phyloP scores from a whole-genome alignment of 495 filamentous ascomycete genomes.

The Lindgomyces ingoldianus region DNA sequence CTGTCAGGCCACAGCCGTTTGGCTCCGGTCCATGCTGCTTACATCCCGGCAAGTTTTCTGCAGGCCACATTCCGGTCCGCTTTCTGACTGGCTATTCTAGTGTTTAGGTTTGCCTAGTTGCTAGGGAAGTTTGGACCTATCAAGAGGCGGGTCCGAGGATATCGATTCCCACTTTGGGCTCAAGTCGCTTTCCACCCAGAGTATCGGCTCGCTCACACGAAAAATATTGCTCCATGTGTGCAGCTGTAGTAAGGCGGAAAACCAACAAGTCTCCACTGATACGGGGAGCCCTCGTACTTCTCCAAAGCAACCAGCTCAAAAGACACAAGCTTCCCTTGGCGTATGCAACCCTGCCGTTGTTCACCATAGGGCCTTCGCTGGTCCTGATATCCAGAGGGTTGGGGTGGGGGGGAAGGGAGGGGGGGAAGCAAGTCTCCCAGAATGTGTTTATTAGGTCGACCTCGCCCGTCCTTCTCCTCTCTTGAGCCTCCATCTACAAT shows the following conservation, averaged over 20 bases:
- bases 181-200: not conserved
- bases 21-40: slow-evolving; percentile 10
- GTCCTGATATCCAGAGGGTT: slow-evolving; percentile 16
- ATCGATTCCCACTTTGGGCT: slow-evolving; percentile 3
- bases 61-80: not conserved
- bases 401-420: no score
- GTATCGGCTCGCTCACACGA: slow-evolving; percentile 18
- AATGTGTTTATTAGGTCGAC: slow-evolving; percentile 22
- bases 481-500: slow-evolving; percentile 18
- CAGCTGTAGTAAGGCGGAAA: not conserved
- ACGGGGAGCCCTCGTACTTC: slow-evolving; percentile 8
- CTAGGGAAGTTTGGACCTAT: slow-evolving; percentile 7
- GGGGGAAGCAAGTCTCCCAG: not conserved
- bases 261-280: slow-evolving; percentile 23
- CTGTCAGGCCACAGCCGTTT: not conserved
- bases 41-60: slow-evolving; percentile 25
- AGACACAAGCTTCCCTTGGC: slow-evolving; percentile 34
- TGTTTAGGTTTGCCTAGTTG: slow-evolving; percentile 14
- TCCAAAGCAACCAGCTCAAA: not conserved
- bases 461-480: not conserved
- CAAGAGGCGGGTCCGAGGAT: slow-evolving; percentile 3
- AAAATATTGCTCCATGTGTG: slow-evolving; percentile 13
- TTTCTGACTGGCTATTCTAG: not conserved
- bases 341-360: slow-evolving; percentile 31
- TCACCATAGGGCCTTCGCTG: slow-evolving; percentile 4